Base-by-base conservation (phyloP, 2,329 filamentous ascomycete species). In the Lachnellula willkommii region DNA sequence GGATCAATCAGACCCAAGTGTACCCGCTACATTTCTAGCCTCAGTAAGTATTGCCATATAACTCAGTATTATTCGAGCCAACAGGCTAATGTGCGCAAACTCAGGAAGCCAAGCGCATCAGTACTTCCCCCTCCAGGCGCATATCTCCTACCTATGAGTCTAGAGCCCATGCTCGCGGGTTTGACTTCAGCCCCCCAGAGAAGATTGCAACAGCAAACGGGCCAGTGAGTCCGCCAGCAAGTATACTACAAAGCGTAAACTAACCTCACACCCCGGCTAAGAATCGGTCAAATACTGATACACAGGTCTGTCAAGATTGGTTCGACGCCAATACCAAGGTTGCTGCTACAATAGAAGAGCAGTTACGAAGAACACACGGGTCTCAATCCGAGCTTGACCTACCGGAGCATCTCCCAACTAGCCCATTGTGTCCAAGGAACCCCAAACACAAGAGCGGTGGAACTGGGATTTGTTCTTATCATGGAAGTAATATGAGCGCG, bases 401-500 rank as follows among this genome's bases (percentile, higher is more conserved):
- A 1, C 74, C 75, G 2, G 75, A 77, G 59, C 75, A 78, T 61
- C 56, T 77, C 6, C 72, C 73, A 1, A 69, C 55, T 5, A 74
- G 72, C 53, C 74, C 74, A 7, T 57, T 77, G 2, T 77, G 75
- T 63, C 75, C 75, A 6, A 64, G 73, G 15, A 69, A 71, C 60
- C 61, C 65, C 12, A 72, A 70, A 55, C 73, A 77, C 56, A 58
- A 59, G 11, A 69, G 71, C 9, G 67, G 68, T 8, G 71, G 70
- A 6, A 68, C 57, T 17, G 74, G 71, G 3, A 62, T 73, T 40
- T 78, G 75, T 57, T 68, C 72, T 36, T 75, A 70, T 65, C 75
- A 78, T 66, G 71, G 71, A 20, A 55, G 66, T 48, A 63, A 49
- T 8, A n/a, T 37, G 66, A 56, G 52, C 62, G 43, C 22, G 47